phyloP scores from a whole-genome alignment of 148 eudicot species.

The Rhododendron ferrugineum region DNA sequence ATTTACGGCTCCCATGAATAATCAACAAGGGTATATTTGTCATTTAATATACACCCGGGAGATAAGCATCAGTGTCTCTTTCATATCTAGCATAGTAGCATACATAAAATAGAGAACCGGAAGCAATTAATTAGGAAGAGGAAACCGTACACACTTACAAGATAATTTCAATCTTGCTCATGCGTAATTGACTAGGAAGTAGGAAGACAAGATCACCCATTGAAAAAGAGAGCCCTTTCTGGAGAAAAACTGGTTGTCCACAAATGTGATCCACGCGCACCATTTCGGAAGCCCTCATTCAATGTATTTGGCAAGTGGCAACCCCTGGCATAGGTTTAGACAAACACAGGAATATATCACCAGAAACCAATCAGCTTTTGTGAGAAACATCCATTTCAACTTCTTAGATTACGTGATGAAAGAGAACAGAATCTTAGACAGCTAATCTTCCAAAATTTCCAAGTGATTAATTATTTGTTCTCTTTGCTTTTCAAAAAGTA shows the following conservation, averaged over 20 bases:
- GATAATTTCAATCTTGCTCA: background rate
- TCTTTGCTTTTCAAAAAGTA: no score
- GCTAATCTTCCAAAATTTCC: constrained; percentile 5
- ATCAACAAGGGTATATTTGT: background rate
- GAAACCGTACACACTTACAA: background rate
- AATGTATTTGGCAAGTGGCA: background rate
- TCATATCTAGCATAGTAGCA: background rate
- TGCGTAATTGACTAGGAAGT: background rate
- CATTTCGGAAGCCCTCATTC: background rate
- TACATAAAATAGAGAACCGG: background rate
- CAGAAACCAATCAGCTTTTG: background rate
- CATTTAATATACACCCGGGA: background rate
- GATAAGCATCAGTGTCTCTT: background rate
- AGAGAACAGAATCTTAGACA: background rate
- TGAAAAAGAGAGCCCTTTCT: background rate
- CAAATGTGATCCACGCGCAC: background rate
- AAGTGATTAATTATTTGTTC: background rate
- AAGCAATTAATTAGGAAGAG: background rate
- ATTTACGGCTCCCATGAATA: background rate
- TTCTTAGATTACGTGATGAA: background rate
- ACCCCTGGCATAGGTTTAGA: background rate
- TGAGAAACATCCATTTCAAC: background rate
- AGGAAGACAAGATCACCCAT: background rate
- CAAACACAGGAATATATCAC: background rate
- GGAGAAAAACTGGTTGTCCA: background rate